Evolutionary conservation across 2,329 filamentous ascomycete species (phyloP).

Genomic region (Colletotrichum paranaense): DNA sequence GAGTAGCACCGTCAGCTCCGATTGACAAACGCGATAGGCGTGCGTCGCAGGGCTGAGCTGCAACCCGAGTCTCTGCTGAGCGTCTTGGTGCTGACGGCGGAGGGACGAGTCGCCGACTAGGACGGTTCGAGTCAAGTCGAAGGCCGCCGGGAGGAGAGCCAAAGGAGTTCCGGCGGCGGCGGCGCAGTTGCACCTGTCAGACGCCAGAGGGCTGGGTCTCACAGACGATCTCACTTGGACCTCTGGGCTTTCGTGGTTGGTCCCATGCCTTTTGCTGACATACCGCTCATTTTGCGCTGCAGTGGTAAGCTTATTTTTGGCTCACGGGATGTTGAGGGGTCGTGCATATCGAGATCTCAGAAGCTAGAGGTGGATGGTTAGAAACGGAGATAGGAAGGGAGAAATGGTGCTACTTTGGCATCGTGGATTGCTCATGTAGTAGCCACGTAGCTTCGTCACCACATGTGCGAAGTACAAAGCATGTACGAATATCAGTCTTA

Average conservation of each 20-base stretch:
- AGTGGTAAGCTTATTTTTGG: conserved; percentile 29
- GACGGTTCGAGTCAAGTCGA: not conserved
- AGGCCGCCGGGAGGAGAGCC: not conserved
- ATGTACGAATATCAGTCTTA: not conserved
- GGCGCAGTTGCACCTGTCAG: conserved; percentile 26
- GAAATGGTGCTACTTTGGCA: not conserved
- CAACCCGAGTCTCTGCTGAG: not conserved
- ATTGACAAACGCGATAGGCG: not conserved
- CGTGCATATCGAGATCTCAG: not conserved
- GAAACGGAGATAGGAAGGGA: not conserved
- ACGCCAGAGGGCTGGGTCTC: not conserved
- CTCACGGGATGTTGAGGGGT: not conserved
- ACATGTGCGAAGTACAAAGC: not conserved
- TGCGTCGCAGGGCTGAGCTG: conserved; percentile 14
- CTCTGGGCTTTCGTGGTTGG: not conserved
- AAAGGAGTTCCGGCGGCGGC: not conserved
- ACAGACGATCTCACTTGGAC: not conserved
- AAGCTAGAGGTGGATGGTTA: not conserved
- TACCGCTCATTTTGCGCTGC: not conserved
- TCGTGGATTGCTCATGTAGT: not conserved
- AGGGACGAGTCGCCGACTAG: not conserved
- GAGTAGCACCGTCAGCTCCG: not conserved
- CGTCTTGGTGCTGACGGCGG: not conserved
- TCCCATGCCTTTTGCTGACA: not conserved
- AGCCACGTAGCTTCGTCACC: not conserved